phyloP scores from a whole-genome alignment of 768 basidiomycete species.

The Lyophyllum shimeji region DNA sequence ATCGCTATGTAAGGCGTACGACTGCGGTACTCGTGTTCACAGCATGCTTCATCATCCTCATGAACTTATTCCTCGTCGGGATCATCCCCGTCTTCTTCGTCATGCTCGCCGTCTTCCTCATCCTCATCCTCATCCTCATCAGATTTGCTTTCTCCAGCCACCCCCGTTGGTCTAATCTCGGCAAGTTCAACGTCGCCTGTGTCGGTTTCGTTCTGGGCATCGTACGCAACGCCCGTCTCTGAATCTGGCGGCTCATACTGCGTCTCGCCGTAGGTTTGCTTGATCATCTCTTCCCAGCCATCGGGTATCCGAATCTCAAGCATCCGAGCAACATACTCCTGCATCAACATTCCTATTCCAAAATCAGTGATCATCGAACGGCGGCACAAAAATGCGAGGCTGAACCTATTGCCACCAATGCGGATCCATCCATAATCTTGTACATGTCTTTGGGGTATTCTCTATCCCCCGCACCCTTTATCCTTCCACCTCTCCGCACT shows the following conservation, averaged over 20 bases:
- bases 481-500: constrained; percentile 14
- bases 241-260: constrained; percentile 13
- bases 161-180: neutral
- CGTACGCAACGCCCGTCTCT: constrained; percentile 10
- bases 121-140: constrained; percentile 4
- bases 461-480: constrained; percentile 20
- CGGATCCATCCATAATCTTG: constrained; percentile 69
- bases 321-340: constrained; percentile 56
- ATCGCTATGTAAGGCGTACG: neutral
- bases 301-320: constrained; percentile 40
- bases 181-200: neutral
- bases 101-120: neutral
- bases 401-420: constrained; percentile 70
- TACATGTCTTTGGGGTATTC: constrained; percentile 63
- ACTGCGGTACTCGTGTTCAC: neutral
- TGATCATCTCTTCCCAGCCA: constrained; percentile 44
- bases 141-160: neutral
- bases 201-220: neutral
- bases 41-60: neutral
- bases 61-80: neutral
- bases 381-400: constrained; percentile 1
- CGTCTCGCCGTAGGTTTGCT: constrained; percentile 12
- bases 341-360: constrained; percentile 56
- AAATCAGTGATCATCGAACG: constrained; percentile 1
- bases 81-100: neutral